These are phyloP conservation scores for Hordeum vulgare DNA, from an alignment of 176 grass and related monocot genomes.

Conservation along the genomic window DNA sequence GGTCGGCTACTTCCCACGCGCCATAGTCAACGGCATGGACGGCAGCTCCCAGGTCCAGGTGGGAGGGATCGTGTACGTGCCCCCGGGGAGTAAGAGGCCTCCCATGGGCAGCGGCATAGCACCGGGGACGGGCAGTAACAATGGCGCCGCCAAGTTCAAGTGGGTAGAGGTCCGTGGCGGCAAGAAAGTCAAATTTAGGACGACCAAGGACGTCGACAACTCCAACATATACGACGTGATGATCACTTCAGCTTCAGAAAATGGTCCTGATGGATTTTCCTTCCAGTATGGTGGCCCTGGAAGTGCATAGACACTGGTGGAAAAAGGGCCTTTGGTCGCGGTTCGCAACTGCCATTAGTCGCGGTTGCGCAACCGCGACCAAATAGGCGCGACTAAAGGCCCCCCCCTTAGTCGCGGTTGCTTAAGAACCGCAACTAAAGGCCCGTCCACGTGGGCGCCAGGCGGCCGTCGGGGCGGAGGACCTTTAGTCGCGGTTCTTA, in stretches of 20 bases:
- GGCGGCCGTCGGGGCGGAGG: too few species aligned
- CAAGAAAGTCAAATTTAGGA: neutral
- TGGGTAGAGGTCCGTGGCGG: neutral
- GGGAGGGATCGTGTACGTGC: neutral
- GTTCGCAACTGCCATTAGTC: too few species aligned
- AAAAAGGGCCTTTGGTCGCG: too few species aligned
- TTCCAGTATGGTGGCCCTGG: neutral
- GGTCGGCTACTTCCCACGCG: constrained; percentile 14
- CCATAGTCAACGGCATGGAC: neutral
- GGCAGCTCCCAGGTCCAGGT: neutral
- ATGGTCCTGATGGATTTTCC: neutral
- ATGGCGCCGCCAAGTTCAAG: neutral
- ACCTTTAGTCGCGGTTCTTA: too few species aligned
- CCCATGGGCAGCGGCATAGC: constrained; percentile 5
- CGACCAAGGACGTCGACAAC: neutral
- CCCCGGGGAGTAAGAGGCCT: neutral
- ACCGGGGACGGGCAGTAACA: neutral
- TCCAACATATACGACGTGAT: neutral
- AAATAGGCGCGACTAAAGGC: too few species aligned
- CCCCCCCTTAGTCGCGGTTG: too few species aligned
- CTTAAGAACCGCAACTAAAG: too few species aligned
- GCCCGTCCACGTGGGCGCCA: too few species aligned
- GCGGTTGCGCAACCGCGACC: too few species aligned
- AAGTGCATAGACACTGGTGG: too few species aligned
- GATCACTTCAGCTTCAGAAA: neutral